Base-by-base conservation (phyloP, 192 early-diverging fungal genomes). In the Blastocladiella britannica region DNA sequence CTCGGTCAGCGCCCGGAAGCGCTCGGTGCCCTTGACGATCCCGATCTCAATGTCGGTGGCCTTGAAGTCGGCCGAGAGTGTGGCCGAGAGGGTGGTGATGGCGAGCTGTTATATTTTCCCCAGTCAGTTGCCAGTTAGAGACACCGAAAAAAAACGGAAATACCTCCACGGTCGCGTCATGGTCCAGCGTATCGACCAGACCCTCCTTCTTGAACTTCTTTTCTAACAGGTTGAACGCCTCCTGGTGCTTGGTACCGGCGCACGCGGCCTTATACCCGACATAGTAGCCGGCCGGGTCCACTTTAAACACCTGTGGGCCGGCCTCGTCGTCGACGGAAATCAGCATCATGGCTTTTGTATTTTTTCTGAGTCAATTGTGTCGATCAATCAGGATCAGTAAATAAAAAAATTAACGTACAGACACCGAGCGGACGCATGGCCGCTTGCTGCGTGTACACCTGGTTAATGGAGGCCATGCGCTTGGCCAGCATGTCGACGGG, bases 401-500 rank as follows among this genome's bases (percentile, higher is more conserved):
- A 23, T 25, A 23, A 25, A n/a, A 12, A 25, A 26, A 22, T 24
- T 26, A 26, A 84, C 83, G 72, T 72, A 88, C 85, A 87, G 58
- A 94, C 89, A 58, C 92, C 95, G 29, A 93, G 72, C 31, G 93
- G 95, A 65, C 95, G 76, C 90, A 95, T 97, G 53, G 89, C 90
- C 26, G 95, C 95, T 61, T 97, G 89, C 65, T 99, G 95, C 54
- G 95, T 99, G 67, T 94, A 94, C 56, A 99, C 95, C 73, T 99
- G 95, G 65, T 95, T 95, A 66, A 97, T 84, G 63, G 89, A 93
- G 52, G 95, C 95, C 62, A 99, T 82, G 56, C 91, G 84, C 72
- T 94, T 94, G 53, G 95, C 95, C 54, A 99, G 80, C 82, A 91
- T 82, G 68, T 99, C 92, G 28, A 85, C 75, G 28, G 92, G 84